Conservation (phyloP, 2,329 filamentous ascomycete species). For the Cordyceps javanica region DNA sequence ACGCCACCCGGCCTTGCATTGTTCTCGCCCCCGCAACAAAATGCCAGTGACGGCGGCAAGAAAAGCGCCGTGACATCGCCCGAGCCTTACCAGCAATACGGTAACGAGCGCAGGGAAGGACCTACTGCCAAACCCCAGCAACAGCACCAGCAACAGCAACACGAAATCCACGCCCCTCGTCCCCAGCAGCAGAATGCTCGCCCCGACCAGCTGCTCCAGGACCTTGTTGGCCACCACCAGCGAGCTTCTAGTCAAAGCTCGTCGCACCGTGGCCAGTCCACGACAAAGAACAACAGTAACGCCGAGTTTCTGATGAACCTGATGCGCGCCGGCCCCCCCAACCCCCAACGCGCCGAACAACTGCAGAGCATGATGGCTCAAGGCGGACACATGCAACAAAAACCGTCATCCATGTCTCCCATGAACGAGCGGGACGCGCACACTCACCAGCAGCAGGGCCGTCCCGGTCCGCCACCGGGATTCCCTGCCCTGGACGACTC, state of each 20-base stretch:
- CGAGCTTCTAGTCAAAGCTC: conserved; percentile 46
- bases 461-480: conserved; percentile 41
- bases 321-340: conserved; percentile 54
- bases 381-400: conserved; percentile 25
- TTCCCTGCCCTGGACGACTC: conserved; percentile 45
- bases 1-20: conserved; percentile 40
- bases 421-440: conserved; percentile 7
- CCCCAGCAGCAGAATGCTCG: conserved; percentile 46
- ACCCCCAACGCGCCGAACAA: conserved; percentile 47
- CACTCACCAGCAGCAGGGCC: conserved; percentile 32
- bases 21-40: conserved; percentile 36
- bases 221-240: conserved; percentile 54
- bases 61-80: conserved; percentile 40
- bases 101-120: conserved; percentile 39
- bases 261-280: conserved; percentile 37
- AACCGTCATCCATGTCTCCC: conserved; percentile 1
- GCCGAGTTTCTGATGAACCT: conserved; percentile 81
- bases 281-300: conserved; percentile 52
- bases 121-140: conserved; percentile 33
- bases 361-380: conserved; percentile 33
- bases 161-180: conserved; percentile 48
- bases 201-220: conserved; percentile 55
- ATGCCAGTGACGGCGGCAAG: conserved; percentile 19
- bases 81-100: conserved; percentile 42
- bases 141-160: conserved; percentile 33